phyloP scores from a whole-genome alignment of 768 basidiomycete genomes.

The Lactarius sanguifluus region DNA sequence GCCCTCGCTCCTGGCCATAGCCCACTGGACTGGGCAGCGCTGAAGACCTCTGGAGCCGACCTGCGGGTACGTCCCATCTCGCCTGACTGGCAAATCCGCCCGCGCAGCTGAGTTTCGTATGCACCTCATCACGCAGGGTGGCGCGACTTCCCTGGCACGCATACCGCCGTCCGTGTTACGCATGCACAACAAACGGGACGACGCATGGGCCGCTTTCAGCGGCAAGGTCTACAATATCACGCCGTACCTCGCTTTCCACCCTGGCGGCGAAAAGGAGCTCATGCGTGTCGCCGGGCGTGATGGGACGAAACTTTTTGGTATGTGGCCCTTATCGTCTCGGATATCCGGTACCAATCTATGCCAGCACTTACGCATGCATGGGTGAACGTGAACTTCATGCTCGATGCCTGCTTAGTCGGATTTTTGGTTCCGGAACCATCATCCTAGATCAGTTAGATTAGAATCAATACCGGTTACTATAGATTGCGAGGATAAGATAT shows the following conservation, averaged over 20 bases:
- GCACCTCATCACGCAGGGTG: conserved; percentile 46
- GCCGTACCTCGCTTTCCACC: conserved; percentile 87
- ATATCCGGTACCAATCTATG: background rate
- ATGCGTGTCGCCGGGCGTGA: conserved; percentile 95
- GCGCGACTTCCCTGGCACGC: conserved; percentile 56
- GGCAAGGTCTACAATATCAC: conserved; percentile 98
- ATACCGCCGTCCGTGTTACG: conserved; percentile 78
- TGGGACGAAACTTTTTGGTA: conserved; percentile 92
- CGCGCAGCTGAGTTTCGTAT: conserved; percentile 16
- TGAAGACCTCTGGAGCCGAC: conserved; percentile 80
- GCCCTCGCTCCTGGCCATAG: conserved; percentile 89
- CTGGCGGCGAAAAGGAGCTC: conserved; percentile 90
- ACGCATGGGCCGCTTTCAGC: conserved; percentile 91
- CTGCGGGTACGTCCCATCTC: conserved; percentile 55
- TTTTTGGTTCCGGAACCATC: conserved; percentile 76
- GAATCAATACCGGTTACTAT: background rate
- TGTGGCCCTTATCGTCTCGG: conserved; percentile 34
- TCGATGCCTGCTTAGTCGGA: conserved; percentile 90
- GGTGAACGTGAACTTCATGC: conserved; percentile 96
- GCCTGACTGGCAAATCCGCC: background rate
- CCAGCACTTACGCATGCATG: conserved; percentile 90
- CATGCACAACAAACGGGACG: conserved; percentile 75
- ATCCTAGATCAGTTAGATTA: conserved; percentile 26
- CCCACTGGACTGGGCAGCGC: conserved; percentile 89
- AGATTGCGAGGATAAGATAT: background rate